Percentiles rank a stretch among this genome's conserved stretches.
These are phyloP conservation scores for Cladosporium sphaerospermum DNA, from an alignment of 2,329 filamentous ascomycete species.

Conservation along the genomic window DNA sequence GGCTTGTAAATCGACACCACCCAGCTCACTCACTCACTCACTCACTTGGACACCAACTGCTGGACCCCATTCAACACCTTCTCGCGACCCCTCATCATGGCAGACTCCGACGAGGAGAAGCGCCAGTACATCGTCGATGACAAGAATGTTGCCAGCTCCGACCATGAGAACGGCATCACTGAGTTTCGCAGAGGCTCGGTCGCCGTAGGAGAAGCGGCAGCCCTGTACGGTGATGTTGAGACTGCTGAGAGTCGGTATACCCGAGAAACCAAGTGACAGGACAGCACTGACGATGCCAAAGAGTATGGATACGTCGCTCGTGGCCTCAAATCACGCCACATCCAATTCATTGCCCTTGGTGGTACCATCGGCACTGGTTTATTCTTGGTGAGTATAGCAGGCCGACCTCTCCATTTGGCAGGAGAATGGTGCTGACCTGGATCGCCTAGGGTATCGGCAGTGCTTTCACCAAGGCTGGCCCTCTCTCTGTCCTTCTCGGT, in stretches of 20 bases:
- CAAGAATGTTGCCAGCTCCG: neutral
- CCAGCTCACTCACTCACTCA: no score
- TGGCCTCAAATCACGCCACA: constrained; percentile 19
- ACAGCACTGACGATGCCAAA: neutral
- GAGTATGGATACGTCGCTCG: constrained; percentile 7
- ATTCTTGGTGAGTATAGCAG: neutral
- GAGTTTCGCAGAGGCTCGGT: neutral
- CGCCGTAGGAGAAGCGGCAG: neutral
- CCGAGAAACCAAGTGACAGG: neutral
- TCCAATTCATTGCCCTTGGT: constrained; percentile 21
- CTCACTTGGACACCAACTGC: no score
- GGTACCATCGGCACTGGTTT: constrained; percentile 16
- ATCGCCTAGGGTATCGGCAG: constrained; percentile 16
- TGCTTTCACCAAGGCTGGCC: constrained; percentile 19
- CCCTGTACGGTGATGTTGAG: neutral
- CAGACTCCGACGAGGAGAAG: neutral
- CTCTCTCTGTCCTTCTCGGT: constrained; percentile 25
- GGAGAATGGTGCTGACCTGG: constrained; percentile 18
- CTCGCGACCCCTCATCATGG: neutral
- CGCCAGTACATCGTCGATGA: neutral
- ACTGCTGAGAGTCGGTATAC: neutral
- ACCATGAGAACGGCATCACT: no score
- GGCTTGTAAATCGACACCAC: no score
- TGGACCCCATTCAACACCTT: no score
- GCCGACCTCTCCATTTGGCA: neutral